A percentile compares a stretch with the other conserved stretches of the same genome.
Conservation (phyloP, 352 stramenopile genomes). For the Globisporangium orthogonon region DNA sequence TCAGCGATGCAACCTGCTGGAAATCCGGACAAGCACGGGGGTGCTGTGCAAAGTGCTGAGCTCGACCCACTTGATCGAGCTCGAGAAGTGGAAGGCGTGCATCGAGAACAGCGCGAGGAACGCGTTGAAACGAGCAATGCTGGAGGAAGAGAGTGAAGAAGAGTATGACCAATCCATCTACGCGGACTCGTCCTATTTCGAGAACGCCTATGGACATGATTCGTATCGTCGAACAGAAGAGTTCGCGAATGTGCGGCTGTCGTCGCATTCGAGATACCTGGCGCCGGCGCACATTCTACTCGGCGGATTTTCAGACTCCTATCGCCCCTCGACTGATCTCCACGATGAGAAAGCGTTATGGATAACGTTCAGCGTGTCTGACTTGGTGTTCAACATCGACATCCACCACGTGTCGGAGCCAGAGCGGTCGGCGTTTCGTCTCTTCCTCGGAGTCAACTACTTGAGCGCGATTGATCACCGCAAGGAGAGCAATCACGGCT, state of each 20-base stretch:
- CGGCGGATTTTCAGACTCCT: slow-evolving; percentile 70
- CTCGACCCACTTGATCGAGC: slow-evolving; percentile 40
- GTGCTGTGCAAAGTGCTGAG: slow-evolving; percentile 57
- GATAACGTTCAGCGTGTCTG: slow-evolving; percentile 68
- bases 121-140: slow-evolving; percentile 20
- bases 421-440: slow-evolving; percentile 46
- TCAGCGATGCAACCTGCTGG: slow-evolving; percentile 34
- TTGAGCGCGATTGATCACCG: slow-evolving; percentile 65
- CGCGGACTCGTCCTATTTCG: slow-evolving; percentile 15
- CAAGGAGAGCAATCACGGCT: slow-evolving; percentile 57
- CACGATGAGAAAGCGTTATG: slow-evolving; percentile 49
- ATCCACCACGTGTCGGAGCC: slow-evolving; percentile 62
- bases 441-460: slow-evolving; percentile 55
- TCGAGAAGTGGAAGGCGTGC: slow-evolving; percentile 68
- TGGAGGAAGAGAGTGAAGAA: slow-evolving; percentile 15
- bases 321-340: slow-evolving; percentile 35
- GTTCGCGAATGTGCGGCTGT: slow-evolving; percentile 1
- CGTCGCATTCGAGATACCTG: slow-evolving; percentile 18
- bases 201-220: slow-evolving; percentile 9
- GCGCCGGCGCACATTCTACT: slow-evolving; percentile 45
- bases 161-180: slow-evolving; percentile 26
- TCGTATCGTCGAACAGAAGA: slow-evolving; percentile 8
- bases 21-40: slow-evolving; percentile 47
- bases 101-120: slow-evolving; percentile 54
- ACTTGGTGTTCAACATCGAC: slow-evolving; percentile 52